Conservation (phyloP, 2,329 filamentous ascomycete species). For the Claviceps paspali region DNA sequence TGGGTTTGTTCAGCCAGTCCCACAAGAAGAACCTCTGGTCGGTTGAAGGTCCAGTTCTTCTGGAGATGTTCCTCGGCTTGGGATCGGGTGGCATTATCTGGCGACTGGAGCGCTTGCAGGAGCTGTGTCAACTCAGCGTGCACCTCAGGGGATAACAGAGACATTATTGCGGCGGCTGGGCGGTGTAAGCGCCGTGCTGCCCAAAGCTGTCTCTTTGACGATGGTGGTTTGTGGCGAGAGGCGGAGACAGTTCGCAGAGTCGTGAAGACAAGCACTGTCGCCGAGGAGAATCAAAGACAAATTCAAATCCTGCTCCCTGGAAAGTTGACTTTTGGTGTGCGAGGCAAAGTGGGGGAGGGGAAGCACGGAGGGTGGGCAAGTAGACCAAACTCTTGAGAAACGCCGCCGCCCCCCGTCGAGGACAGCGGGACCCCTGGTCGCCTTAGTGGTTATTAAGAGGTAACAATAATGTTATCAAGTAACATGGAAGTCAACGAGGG, state of each 20-base stretch:
- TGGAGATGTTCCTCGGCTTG: constrained; percentile 83
- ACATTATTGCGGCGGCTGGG: constrained; percentile 36
- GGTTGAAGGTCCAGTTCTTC: constrained; percentile 70
- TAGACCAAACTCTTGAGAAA: background rate
- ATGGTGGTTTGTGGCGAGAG: constrained; percentile 1
- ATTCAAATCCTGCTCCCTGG: constrained; percentile 4
- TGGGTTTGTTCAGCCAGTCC: constrained; percentile 86
- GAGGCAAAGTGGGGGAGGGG: constrained; percentile 13
- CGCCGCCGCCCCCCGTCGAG: too few relatives aligned
- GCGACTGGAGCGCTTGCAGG: constrained; percentile 72
- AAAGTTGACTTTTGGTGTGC: constrained; percentile 10
- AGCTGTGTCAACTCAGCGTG: constrained; percentile 75
- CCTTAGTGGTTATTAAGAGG: too few relatives aligned
- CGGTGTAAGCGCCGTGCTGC: constrained; percentile 11
- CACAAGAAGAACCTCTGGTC: constrained; percentile 82
- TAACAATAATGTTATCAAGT: too few relatives aligned
- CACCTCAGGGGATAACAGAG: constrained; percentile 69
- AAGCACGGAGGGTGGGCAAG: constrained; percentile 3
- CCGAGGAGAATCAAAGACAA: constrained; percentile 3
- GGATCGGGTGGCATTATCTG: constrained; percentile 74
- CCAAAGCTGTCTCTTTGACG: constrained; percentile 5
- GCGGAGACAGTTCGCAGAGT: background rate
- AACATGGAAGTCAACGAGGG: too few relatives aligned
- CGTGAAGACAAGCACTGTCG: background rate
- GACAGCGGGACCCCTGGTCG: too few relatives aligned